Evolutionary conservation across 306 rosid genomes (phyloP), one percentile per base, ranked within the genome.

Genomic region (Glycine tomentella): DNA sequence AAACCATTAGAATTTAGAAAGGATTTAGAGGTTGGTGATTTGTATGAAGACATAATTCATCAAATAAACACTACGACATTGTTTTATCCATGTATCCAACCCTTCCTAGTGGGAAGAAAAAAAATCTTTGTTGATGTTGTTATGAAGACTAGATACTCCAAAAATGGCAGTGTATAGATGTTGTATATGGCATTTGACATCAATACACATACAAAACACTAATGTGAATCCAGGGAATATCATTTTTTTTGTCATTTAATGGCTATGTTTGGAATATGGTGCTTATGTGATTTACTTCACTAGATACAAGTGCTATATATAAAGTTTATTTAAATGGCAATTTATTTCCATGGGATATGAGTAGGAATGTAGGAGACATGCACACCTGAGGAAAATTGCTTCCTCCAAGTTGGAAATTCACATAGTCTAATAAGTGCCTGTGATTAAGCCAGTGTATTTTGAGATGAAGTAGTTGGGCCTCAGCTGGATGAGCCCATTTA

Each of bases 311-410:
- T 25, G 12, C 11, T 55, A 7, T 38, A 17, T 49, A 33, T 42
- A 25, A 71, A 59, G 34, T 50, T 73, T 51, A 61, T 62, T 12
- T 40, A 33, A n/a, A 52, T 42, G 9, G 3, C 33, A 73, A 63
- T 73, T 12, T 44, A 55, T 65, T 65, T 36, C 38, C 25, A 49
- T 50, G 38, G 65, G 16, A 66, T 65, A 34, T 4, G 76, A 81
- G 9, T 36, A 52, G 25, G 7, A 9, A 3, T 42, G 45, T 42
- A 42, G 45, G 11, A 49, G 56, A 16, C 31, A 61, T 48, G 78
- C 72, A 72, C 46, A 9, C 17, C 9, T 8, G n/a, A 9, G 13
- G 76, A 46, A 55, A 33, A 77, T 51, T 10, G 36, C 75, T 62
- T 63, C 49, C 38, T 53, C 17, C 17, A 52, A 8, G 17, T 14